These are phyloP conservation scores for Trametes villosa DNA, from an alignment of 768 basidiomycete genomes.

Conservation along the genomic window DNA sequence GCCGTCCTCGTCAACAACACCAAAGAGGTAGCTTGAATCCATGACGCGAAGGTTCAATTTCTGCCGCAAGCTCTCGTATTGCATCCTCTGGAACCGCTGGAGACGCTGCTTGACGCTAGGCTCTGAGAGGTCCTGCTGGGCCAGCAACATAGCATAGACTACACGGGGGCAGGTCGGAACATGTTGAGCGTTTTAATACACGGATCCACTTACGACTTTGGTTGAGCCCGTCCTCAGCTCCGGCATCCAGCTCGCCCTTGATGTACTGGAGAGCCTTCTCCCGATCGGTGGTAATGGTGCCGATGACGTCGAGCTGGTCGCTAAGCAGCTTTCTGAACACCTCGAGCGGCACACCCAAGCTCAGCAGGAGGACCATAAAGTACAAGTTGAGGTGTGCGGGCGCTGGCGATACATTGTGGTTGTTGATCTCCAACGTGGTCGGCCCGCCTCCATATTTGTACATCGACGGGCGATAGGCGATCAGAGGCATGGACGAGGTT, in stretches of 20 bases:
- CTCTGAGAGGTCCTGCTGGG: constrained; percentile 15
- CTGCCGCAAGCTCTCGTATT: constrained; percentile 14
- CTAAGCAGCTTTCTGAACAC: constrained; percentile 19
- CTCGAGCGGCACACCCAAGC: constrained; percentile 2
- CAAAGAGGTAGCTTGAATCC: constrained; percentile 21
- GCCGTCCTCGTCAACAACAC: constrained; percentile 24
- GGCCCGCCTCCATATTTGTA: constrained; percentile 25
- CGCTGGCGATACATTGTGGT: constrained; percentile 9
- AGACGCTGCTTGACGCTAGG: constrained; percentile 13
- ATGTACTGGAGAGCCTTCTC: constrained; percentile 19
- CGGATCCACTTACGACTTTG: constrained; percentile 7
- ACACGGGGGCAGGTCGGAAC: no score
- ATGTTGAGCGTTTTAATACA: no score
- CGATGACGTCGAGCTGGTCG: constrained; percentile 23
- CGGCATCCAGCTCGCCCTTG: constrained; percentile 23
- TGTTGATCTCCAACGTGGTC: constrained; percentile 22
- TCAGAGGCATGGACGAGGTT: not conserved
- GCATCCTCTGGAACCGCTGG: constrained; percentile 13
- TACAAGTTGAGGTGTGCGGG: constrained; percentile 24
- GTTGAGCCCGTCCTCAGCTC: constrained; percentile 4
- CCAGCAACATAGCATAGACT: constrained; percentile 18
- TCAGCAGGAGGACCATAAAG: constrained; percentile 19
- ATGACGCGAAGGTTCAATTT: constrained; percentile 19
- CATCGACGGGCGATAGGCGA: constrained; percentile 23
- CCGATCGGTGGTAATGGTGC: constrained; percentile 13